Conservation (phyloP, 2,329 filamentous ascomycete genomes). For the Cryphonectria nitschkei region DNA sequence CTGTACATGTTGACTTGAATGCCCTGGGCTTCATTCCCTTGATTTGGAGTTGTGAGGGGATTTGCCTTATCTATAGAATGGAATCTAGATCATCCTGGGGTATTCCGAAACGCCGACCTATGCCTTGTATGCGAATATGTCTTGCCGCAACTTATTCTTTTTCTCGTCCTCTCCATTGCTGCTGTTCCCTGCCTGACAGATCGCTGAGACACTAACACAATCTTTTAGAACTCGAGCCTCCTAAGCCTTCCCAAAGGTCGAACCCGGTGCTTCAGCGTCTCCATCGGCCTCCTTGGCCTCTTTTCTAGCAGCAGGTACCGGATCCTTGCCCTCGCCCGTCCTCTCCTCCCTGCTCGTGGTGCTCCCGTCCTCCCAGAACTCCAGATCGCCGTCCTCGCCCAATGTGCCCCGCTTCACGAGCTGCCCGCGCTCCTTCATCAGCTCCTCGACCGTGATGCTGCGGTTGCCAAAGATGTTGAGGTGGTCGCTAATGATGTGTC, state of each 20-base stretch:
- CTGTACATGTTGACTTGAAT: neutral
- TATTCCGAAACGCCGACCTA: conserved; percentile 10
- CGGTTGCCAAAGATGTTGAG: conserved; percentile 76
- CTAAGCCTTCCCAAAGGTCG: conserved; percentile 34
- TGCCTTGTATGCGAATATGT: neutral
- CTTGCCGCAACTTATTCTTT: neutral
- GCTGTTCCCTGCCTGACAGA: neutral
- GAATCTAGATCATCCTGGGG: conserved; percentile 13
- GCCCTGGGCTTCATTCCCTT: too few relatives aligned
- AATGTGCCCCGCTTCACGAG: conserved; percentile 73
- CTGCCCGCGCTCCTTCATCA: conserved; percentile 76
- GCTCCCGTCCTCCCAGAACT: conserved; percentile 83
- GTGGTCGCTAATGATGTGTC: conserved; percentile 92
- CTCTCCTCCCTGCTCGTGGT: conserved; percentile 38
- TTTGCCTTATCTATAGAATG: conserved; percentile 27
- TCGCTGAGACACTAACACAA: neutral
- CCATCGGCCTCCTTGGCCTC: conserved; percentile 11
- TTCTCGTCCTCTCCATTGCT: neutral
- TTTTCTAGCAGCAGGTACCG: conserved; percentile 10
- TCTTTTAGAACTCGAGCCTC: neutral
- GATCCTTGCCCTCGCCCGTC: conserved; percentile 28
- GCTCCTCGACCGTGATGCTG: conserved; percentile 72
- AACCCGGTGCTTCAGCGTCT: conserved; percentile 33
- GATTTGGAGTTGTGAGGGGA: neutral
- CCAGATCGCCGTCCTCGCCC: conserved; percentile 80